Conservation (phyloP, 2,329 filamentous ascomycete species). For the Curvularia hawaiiensis region DNA sequence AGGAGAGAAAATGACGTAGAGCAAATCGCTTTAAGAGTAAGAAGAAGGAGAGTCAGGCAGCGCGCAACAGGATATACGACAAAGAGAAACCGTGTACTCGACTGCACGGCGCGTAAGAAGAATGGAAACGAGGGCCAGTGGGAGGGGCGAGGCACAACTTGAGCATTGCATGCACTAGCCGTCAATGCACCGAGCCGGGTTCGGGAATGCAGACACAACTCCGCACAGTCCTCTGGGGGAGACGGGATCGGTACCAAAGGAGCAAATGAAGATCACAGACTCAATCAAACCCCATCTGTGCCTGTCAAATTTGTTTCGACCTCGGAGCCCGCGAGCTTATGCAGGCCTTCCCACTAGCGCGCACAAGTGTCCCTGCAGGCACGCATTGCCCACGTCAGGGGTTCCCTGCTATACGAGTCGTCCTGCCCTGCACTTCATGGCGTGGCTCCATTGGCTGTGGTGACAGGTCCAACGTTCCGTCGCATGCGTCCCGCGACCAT, state of each 20-base stretch:
- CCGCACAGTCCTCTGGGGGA: conserved; percentile 38
- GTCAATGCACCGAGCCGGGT: conserved; percentile 36
- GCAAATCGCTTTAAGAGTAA: conserved; percentile 17
- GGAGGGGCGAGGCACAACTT: conserved; percentile 30
- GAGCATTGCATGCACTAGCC: conserved; percentile 42
- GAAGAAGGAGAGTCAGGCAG: conserved; percentile 14
- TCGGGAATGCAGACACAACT: conserved; percentile 34
- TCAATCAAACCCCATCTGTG: conserved; percentile 30
- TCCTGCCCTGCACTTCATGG: conserved; percentile 14
- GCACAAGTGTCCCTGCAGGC: conserved; percentile 41
- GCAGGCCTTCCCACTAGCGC: conserved; percentile 34
- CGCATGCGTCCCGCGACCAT: conserved; percentile 28
- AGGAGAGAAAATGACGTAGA: conserved; percentile 20
- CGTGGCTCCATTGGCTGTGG: conserved; percentile 28
- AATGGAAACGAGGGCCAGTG: conserved; percentile 22
- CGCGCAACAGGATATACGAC: conserved; percentile 18
- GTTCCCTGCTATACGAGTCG: conserved; percentile 12
- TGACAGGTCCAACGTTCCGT: conserved; percentile 25
- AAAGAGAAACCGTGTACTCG: conserved; percentile 30
- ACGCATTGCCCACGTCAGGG: conserved; percentile 23
- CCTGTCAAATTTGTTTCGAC: conserved; percentile 40
- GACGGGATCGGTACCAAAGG: conserved; percentile 27
- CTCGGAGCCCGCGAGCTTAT: conserved; percentile 36
- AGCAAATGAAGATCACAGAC: conserved; percentile 31
- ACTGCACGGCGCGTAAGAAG: conserved; percentile 36